Percentiles rank a stretch among this genome's conserved stretches.
Conservation (phyloP, 1,284 basidiomycete genomes). For the Cryptococcus deneoformans region DNA sequence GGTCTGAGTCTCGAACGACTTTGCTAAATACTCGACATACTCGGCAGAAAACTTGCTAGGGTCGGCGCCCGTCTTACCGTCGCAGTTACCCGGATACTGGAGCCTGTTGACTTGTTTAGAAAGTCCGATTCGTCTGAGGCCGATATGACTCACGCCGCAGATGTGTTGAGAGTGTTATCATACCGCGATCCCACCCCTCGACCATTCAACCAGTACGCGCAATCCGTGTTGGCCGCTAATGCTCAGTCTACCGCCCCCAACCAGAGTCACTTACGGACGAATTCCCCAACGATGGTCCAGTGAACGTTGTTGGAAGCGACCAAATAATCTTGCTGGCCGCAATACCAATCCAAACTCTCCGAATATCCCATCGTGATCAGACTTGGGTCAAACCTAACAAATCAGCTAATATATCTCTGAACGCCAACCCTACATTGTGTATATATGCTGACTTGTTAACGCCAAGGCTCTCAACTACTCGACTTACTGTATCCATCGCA, state of each 20-base stretch:
- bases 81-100: slow-evolving; percentile 61
- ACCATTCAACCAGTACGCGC: slow-evolving; percentile 58
- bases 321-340: slow-evolving; percentile 55
- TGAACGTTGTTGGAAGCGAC: slow-evolving; percentile 54
- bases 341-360: slow-evolving; percentile 55
- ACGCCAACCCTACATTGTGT: slow-evolving; percentile 25
- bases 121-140: not conserved
- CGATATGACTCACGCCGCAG: slow-evolving; percentile 33
- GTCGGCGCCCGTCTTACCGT: slow-evolving; percentile 63
- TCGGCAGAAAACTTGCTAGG: slow-evolving; percentile 62
- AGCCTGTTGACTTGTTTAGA: slow-evolving; percentile 16
- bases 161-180: slow-evolving; percentile 58
- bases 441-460: slow-evolving; percentile 59
- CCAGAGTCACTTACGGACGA: slow-evolving; percentile 67
- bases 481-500: slow-evolving; percentile 40
- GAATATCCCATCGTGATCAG: slow-evolving; percentile 33
- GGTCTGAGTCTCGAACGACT: slow-evolving; percentile 80
- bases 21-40: slow-evolving; percentile 75
- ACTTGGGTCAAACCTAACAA: slow-evolving; percentile 18
- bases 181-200: slow-evolving; percentile 67
- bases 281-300: slow-evolving; percentile 83
- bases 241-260: not conserved
- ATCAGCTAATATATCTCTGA: no score
- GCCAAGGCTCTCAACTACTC: not conserved
- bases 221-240: slow-evolving; percentile 35